Evolutionary conservation across 169 alveolate genomes (phyloP).

Genomic region (Besnoitia besnoiti): DNA sequence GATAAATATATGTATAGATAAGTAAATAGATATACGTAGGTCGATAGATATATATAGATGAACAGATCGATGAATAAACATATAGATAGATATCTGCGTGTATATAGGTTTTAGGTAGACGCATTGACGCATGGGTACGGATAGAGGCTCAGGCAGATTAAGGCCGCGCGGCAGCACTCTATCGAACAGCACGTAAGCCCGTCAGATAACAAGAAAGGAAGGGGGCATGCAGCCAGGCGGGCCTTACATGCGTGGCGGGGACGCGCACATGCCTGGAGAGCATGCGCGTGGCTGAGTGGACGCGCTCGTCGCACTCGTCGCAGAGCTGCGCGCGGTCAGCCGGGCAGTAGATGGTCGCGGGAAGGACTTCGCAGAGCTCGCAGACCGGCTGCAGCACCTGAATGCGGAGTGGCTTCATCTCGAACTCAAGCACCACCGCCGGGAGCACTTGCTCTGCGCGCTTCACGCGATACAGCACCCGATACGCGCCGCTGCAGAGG

Average conservation of each 20-base stretch:
- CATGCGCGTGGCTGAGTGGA: conserved; percentile 83
- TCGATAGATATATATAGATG: too few species aligned
- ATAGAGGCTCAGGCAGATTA: too few species aligned
- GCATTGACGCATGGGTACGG: not conserved
- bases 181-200: too few species aligned
- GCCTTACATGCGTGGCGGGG: conserved; percentile 76
- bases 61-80: too few species aligned
- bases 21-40: too few species aligned
- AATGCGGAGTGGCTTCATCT: conserved; percentile 79
- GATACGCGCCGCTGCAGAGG: conserved; percentile 45
- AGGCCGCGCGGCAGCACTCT: too few species aligned
- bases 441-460: conserved; percentile 81
- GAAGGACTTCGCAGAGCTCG: conserved; percentile 81
- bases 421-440: conserved; percentile 77
- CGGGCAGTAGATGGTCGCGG: conserved; percentile 82
- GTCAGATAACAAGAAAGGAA: too few species aligned
- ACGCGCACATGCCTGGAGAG: conserved; percentile 86
- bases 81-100: too few species aligned
- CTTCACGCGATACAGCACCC: conserved; percentile 75
- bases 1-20: too few species aligned
- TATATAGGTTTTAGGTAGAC: too few species aligned
- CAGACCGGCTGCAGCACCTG: conserved; percentile 86
- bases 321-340: conserved; percentile 90
- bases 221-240: too few species aligned
- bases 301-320: conserved; percentile 83